phyloP scores from a whole-genome alignment of 176 grass and related monocot species.

The Tillandsia leiboldiana region DNA sequence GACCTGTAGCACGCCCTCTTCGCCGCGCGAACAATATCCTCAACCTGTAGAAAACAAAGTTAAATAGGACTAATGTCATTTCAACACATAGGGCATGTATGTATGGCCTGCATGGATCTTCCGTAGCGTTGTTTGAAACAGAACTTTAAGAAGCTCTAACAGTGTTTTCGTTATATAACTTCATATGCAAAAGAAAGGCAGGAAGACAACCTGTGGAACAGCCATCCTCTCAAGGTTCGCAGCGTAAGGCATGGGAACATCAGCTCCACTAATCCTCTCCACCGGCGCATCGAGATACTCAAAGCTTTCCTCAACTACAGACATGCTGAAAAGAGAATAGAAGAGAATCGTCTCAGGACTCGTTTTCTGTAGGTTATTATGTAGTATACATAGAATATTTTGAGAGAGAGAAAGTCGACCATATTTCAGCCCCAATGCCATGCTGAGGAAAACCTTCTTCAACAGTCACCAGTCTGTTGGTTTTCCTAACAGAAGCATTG shows the following conservation, averaged over 20 bases:
- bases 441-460: slow-evolving; percentile 96
- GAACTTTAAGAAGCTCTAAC: too few relatives aligned
- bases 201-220: slow-evolving; percentile 62
- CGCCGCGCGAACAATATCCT: slow-evolving; percentile 83
- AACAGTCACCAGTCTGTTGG: slow-evolving; percentile 72
- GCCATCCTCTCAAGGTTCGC: slow-evolving; percentile 94
- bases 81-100: too few relatives aligned
- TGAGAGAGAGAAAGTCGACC: slow-evolving; percentile 26
- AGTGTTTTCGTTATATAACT: neutral
- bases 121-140: too few relatives aligned
- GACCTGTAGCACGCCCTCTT: slow-evolving; percentile 86
- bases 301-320: slow-evolving; percentile 82
- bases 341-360: neutral
- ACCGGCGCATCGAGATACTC: slow-evolving; percentile 93
- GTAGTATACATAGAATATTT: neutral
- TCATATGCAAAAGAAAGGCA: neutral
- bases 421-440: slow-evolving; percentile 91
- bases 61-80: neutral
- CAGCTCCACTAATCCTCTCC: slow-evolving; percentile 85
- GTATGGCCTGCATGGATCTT: too few relatives aligned
- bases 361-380: neutral
- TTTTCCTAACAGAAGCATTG: slow-evolving; percentile 92
- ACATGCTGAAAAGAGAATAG: slow-evolving; percentile 48
- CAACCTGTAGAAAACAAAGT: slow-evolving; percentile 35
- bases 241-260: slow-evolving; percentile 94